Percentiles rank a stretch among this genome's conserved stretches.
Conservation (phyloP, 495 filamentous ascomycete genomes). For the Mytilinidion resinicola region DNA sequence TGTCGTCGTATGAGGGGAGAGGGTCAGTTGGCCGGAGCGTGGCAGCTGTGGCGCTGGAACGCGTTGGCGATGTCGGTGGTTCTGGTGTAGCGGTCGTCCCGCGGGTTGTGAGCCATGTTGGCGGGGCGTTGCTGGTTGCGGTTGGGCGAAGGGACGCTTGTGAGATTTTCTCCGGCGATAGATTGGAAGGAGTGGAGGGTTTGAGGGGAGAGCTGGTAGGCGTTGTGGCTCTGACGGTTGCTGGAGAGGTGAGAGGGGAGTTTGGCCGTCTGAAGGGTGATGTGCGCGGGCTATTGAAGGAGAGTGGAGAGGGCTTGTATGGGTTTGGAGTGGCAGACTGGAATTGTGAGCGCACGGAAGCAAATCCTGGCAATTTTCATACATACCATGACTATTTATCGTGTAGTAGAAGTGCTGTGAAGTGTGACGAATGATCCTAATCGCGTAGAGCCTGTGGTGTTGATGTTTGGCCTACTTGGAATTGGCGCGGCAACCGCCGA, state of each 20-base stretch:
- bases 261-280: slow-evolving; percentile 33
- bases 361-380: too few species aligned
- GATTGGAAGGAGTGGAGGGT: slow-evolving; percentile 5
- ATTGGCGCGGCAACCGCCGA: slow-evolving; percentile 16
- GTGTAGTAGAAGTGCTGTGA: too few species aligned
- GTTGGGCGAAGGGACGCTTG: slow-evolving; percentile 16
- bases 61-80: slow-evolving; percentile 20
- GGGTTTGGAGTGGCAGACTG: slow-evolving; percentile 26
- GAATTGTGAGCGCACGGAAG: too few species aligned
- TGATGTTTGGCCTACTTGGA: slow-evolving; percentile 9
- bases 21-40: neutral
- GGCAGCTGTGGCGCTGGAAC: neutral
- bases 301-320: slow-evolving; percentile 32
- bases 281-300: slow-evolving; percentile 34
- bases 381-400: too few species aligned
- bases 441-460: slow-evolving; percentile 4
- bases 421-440: too few species aligned
- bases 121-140: slow-evolving; percentile 19
- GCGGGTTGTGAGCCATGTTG: slow-evolving; percentile 26
- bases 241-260: slow-evolving; percentile 27
- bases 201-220: slow-evolving; percentile 29
- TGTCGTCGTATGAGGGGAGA: slow-evolving; percentile 3
- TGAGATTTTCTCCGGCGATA: slow-evolving; percentile 42
- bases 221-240: slow-evolving; percentile 27
- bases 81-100: slow-evolving; percentile 23